These are phyloP conservation scores for Pterocarpus santalinus DNA, from an alignment of 306 rosid genomes.

Conservation along the genomic window DNA sequence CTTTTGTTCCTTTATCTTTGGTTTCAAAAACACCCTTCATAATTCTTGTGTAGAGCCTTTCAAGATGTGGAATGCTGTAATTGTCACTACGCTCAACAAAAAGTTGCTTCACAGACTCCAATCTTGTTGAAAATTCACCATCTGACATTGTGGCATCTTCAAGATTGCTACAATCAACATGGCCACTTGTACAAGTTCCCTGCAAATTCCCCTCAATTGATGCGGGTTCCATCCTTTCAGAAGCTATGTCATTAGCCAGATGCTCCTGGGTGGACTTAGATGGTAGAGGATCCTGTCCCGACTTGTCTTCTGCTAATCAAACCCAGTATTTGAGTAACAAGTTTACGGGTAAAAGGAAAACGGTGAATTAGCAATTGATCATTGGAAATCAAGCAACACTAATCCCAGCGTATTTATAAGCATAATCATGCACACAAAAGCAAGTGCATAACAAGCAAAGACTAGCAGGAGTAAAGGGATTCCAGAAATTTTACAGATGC, in stretches of 20 bases:
- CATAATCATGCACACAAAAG: conserved; percentile 30
- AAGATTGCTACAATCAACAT: conserved; percentile 45
- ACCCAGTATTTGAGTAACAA: conserved; percentile 18
- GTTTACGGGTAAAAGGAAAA: not conserved
- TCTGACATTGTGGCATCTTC: conserved; percentile 60
- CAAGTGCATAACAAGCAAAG: conserved; percentile 1
- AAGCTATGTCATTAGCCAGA: conserved; percentile 50
- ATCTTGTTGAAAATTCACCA: conserved; percentile 57
- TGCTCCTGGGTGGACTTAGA: conserved; percentile 59
- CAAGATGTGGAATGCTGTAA: conserved; percentile 86
- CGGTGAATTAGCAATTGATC: conserved; percentile 4
- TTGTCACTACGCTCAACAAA: conserved; percentile 66
- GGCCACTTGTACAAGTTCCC: conserved; percentile 53
- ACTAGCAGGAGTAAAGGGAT: not conserved
- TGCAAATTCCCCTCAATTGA: conserved; percentile 49
- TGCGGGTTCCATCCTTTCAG: conserved; percentile 53
- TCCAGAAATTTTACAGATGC: conserved; percentile 6
- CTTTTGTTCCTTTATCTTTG: conserved; percentile 53
- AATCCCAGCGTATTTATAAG: conserved; percentile 5
- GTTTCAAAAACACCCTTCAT: conserved; percentile 86
- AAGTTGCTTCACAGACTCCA: conserved; percentile 64
- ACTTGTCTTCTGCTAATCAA: conserved; percentile 66
- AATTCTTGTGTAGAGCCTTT: conserved; percentile 82
- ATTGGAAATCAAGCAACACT: conserved; percentile 15
- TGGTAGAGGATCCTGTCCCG: conserved; percentile 55